Evolutionary conservation across 106 monocot species (phyloP), one percentile per base, ranked within the genome.

Genomic region (Acorus gramineus): DNA sequence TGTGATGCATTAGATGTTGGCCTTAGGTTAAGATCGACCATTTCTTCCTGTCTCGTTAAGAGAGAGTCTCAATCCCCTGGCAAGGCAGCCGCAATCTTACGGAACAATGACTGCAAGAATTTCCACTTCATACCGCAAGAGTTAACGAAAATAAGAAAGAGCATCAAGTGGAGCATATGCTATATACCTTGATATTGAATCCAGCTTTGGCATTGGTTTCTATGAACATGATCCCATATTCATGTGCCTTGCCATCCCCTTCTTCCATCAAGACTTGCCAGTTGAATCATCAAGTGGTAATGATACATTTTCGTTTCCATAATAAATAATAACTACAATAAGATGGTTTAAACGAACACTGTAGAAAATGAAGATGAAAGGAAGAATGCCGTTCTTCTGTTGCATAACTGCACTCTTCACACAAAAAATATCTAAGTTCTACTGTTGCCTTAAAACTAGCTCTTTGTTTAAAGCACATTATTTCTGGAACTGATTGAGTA

Each of bases 21-120:
- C 63, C 72, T 80, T 64, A 87, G 50, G 52, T 76, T 76, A 13
- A 76, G 66, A 49, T 87, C 80, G 3, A 87, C 80, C 80, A 87
- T 71, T 8, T 87, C 87, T 53, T 83, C 83, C n/a, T 87, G 74
- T 54, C 70, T 80, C 43, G 72, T 57, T 0, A 77, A 2, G 80
- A 71, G 4, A 66, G 51, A 3, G 71, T 69, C 54, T 80, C 83
- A 83, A 87, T 75, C 54, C 54, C 87, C 87, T 8, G 87, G 87
- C 28, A 87, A 63, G 9, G 80, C 57, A 46, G 74, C 71, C 42
- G 87, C 87, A 45, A 87, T 80, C 72, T 87, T 87, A 46, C 74
- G 70, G 52, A 87, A 87, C 8, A 87, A 63, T 44, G 77, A 67
- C 83, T 87, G 80, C 63, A 65, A 57, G 14, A 5, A 53, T n/a